A percentile compares a stretch with the other conserved stretches of the same genome.
phyloP scores from a whole-genome alignment of 768 basidiomycete species.

The Suillus occidentalis region DNA sequence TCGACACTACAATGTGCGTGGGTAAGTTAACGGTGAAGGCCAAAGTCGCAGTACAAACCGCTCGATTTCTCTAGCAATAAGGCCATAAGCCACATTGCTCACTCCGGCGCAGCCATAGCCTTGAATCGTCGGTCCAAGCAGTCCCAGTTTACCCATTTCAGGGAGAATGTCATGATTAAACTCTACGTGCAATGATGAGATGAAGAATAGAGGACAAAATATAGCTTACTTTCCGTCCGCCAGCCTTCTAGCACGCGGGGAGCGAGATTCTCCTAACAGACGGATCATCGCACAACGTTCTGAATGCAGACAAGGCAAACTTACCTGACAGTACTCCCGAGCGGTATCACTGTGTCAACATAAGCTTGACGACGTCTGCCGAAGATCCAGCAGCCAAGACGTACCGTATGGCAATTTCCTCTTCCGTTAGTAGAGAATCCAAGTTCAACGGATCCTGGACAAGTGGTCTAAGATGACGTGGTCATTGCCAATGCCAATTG shows the following conservation, averaged over 20 bases:
- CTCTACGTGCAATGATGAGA: slow-evolving; percentile 41
- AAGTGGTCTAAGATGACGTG: slow-evolving; percentile 1
- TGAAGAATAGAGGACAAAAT: neutral
- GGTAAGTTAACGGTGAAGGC: neutral
- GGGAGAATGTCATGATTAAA: slow-evolving; percentile 75
- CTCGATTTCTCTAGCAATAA: slow-evolving; percentile 93
- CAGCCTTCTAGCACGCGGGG: slow-evolving; percentile 91
- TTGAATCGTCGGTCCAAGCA: slow-evolving; percentile 89
- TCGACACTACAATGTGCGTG: slow-evolving; percentile 64
- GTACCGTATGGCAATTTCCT: slow-evolving; percentile 87
- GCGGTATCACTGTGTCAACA: slow-evolving; percentile 67
- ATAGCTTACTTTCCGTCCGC: slow-evolving; percentile 73
- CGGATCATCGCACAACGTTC: neutral
- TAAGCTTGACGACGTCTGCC: neutral
- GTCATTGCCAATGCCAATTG: neutral
- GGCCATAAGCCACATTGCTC: slow-evolving; percentile 89
- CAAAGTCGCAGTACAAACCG: slow-evolving; percentile 44
- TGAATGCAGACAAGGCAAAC: slow-evolving; percentile 17
- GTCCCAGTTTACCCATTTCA: slow-evolving; percentile 91
- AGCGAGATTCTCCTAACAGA: slow-evolving; percentile 68
- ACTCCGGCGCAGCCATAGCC: slow-evolving; percentile 95
- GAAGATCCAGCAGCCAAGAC: slow-evolving; percentile 13
- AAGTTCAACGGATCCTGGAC: slow-evolving; percentile 79
- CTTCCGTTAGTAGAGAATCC: slow-evolving; percentile 81
- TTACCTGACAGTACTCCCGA: slow-evolving; percentile 74